Conservation (phyloP, 768 basidiomycete species). For the Serendipita sp. region DNA sequence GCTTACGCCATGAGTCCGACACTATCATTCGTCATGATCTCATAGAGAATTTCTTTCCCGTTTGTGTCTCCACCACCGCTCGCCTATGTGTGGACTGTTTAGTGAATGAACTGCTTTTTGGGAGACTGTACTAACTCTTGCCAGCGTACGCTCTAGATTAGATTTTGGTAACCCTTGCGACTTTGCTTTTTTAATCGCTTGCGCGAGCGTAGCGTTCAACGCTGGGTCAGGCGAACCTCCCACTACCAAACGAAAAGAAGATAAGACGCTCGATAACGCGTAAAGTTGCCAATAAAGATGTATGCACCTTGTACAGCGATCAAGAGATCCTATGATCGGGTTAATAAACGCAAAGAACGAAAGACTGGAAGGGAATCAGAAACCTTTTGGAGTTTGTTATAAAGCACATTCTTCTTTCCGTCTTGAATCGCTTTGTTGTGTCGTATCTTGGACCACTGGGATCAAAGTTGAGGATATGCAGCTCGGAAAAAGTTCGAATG, state of each 20-base stretch:
- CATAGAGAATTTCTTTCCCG: not conserved
- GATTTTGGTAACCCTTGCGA: not conserved
- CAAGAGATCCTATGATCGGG: not conserved
- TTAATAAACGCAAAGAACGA: not conserved
- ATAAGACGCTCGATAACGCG: not conserved
- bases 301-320: not conserved
- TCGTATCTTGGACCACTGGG: not conserved
- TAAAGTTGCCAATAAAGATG: not conserved
- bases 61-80: not conserved
- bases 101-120: not conserved
- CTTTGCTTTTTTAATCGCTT: not conserved
- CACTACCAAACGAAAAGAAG: not conserved
- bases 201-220: not conserved
- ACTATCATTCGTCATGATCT: not conserved
- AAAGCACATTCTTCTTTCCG: not conserved
- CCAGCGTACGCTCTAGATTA: not conserved
- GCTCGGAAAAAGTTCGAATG: not conserved
- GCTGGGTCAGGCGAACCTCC: not conserved
- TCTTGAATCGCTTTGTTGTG: constrained; percentile 6
- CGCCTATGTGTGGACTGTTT: not conserved
- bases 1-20: not conserved
- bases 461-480: not conserved
- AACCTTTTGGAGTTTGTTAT: not conserved
- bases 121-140: not conserved
- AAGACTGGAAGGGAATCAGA: not conserved